Conservation (phyloP, 1,284 basidiomycete genomes). For the Sanghuangporus sanghuang region DNA sequence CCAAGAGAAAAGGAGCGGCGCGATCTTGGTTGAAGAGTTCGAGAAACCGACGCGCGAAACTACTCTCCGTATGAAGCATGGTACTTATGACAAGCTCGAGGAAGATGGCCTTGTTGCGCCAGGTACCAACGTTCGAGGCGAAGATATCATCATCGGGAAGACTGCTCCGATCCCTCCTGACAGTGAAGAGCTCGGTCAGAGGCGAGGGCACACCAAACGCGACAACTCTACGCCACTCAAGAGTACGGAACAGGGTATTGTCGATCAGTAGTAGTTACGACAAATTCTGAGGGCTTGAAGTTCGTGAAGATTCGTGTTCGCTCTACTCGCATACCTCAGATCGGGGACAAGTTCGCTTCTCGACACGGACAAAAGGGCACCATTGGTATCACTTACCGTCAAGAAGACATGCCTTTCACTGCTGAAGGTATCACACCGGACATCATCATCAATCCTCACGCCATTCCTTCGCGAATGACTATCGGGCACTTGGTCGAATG, state of each 20-base stretch:
- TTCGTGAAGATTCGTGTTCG: constrained; percentile 98
- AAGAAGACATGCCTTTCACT: constrained; percentile 99
- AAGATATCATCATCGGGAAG: constrained; percentile 99
- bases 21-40: constrained; percentile 91
- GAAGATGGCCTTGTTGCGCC: constrained; percentile 94
- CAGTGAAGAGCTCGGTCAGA: constrained; percentile 94
- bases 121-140: constrained; percentile 91
- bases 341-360: constrained; percentile 99
- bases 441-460: constrained; percentile 98
- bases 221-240: constrained; percentile 98
- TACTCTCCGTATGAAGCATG: constrained; percentile 95
- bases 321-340: constrained; percentile 94
- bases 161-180: constrained; percentile 96
- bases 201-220: constrained; percentile 84
- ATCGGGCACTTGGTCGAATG: constrained; percentile 99
- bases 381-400: constrained; percentile 97
- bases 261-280: constrained; percentile 98
- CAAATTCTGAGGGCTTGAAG: constrained; percentile 93
- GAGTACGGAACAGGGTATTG: constrained; percentile 95
- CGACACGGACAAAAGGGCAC: constrained; percentile 99
- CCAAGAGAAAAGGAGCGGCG: constrained; percentile 94
- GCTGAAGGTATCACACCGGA: constrained; percentile 95
- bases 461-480: constrained; percentile 99
- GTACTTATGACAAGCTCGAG: constrained; percentile 98
- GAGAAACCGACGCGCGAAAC: constrained; percentile 94